These are phyloP conservation scores for Coemansia sp. DNA, from an alignment of 192 early-diverging fungal species.

Conservation along the genomic window DNA sequence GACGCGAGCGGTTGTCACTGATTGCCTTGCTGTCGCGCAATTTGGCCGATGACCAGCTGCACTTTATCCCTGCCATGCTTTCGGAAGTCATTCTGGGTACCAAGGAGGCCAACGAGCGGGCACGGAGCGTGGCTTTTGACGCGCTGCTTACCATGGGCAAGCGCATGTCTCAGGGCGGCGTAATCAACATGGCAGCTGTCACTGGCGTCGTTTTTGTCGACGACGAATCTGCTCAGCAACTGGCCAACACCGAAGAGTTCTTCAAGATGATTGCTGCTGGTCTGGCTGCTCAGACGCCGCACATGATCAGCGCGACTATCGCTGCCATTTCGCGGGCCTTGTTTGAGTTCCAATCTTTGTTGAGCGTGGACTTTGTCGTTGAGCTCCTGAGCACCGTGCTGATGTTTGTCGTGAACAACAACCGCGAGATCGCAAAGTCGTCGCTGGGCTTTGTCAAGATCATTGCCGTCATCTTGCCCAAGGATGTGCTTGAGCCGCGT, in stretches of 20 bases:
- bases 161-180: constrained; percentile 82
- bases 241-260: constrained; percentile 76
- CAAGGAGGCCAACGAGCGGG: constrained; percentile 93
- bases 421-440: constrained; percentile 90
- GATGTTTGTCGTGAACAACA: constrained; percentile 77
- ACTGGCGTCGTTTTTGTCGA: constrained; percentile 26
- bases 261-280: constrained; percentile 95
- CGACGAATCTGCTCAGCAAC: constrained; percentile 29
- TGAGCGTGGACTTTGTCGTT: constrained; percentile 66
- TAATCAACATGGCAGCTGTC: constrained; percentile 43
- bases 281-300: constrained; percentile 85
- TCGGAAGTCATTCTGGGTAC: constrained; percentile 92
- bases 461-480: constrained; percentile 75
- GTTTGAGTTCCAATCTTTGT: constrained; percentile 86
- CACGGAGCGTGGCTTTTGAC: constrained; percentile 81
- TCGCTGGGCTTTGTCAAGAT: constrained; percentile 96
- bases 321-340: constrained; percentile 81
- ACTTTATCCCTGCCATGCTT: constrained; percentile 85
- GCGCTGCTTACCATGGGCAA: constrained; percentile 87
- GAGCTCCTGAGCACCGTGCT: constrained; percentile 83
- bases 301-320: constrained; percentile 93
- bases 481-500: constrained; percentile 69
- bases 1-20: constrained; percentile 78
- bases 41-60: constrained; percentile 69
- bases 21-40: constrained; percentile 68